Evolutionary conservation across 2,329 filamentous ascomycete genomes (phyloP).

Genomic region (Ophiosphaerella korrae): DNA sequence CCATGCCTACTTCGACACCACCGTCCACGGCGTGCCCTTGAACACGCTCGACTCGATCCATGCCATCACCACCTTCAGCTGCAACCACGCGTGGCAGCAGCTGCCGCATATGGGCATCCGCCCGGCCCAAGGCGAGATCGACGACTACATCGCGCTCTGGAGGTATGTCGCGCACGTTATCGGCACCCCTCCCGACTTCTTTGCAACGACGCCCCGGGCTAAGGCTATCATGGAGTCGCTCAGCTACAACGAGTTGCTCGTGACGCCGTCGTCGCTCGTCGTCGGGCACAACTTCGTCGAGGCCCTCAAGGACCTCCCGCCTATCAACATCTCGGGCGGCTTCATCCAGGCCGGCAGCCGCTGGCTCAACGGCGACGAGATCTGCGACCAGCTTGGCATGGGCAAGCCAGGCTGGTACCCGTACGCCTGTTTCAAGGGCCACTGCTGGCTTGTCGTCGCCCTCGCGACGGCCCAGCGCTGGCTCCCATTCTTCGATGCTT

Average conservation of each 20-base stretch:
- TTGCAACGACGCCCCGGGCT: background rate
- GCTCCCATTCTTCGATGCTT: constrained; percentile 1
- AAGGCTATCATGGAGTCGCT: constrained; percentile 5
- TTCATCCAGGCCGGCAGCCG: constrained; percentile 5
- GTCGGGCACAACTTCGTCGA: constrained; percentile 2
- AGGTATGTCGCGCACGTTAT: constrained; percentile 1
- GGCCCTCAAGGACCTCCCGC: constrained; percentile 2
- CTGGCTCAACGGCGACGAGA: constrained; percentile 1
- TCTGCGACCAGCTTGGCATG: constrained; percentile 4
- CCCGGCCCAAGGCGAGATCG: background rate
- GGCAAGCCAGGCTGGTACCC: constrained; percentile 1
- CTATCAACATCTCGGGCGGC: background rate
- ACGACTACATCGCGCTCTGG: constrained; percentile 6
- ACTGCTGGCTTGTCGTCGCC: constrained; percentile 5
- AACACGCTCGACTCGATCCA: constrained; percentile 7
- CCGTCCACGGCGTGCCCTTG: constrained; percentile 1
- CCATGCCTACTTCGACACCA: background rate
- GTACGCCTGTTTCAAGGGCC: constrained; percentile 4
- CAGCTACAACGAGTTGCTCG: background rate
- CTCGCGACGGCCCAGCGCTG: background rate
- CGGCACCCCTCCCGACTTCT: constrained; percentile 3
- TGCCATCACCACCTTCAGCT: constrained; percentile 1
- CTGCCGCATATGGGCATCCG: constrained; percentile 2
- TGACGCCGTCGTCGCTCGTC: background rate
- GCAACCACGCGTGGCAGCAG: constrained; percentile 1